Evolutionary conservation across 2,329 filamentous ascomycete species (phyloP).

Genomic region (Paramyrothecium sp.): DNA sequence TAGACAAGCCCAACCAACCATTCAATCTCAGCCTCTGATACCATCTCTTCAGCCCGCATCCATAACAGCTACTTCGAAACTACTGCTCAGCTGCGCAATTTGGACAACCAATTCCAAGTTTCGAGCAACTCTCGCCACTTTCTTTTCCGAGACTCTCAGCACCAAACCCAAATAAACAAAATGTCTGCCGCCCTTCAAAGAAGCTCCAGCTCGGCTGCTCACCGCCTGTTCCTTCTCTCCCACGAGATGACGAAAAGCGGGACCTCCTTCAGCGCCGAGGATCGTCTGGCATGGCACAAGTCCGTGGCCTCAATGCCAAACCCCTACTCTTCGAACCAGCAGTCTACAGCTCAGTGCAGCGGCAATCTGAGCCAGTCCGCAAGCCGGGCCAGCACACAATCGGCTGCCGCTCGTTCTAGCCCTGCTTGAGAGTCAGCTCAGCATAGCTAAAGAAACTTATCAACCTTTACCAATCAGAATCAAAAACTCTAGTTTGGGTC

Average conservation of each 20-base stretch:
- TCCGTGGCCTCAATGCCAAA: neutral
- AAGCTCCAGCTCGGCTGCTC: neutral
- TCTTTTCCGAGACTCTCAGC: neutral
- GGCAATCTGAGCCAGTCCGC: neutral
- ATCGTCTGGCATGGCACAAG: conserved; percentile 1
- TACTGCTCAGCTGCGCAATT: neutral
- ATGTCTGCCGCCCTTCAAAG: neutral
- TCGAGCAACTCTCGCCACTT: neutral
- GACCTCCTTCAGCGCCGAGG: neutral
- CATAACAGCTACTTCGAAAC: neutral
- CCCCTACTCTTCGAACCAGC: neutral
- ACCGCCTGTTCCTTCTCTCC: conserved; percentile 1
- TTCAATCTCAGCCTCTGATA: neutral
- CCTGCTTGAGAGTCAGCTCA: no score
- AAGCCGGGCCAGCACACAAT: neutral
- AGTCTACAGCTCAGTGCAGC: neutral
- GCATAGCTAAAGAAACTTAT: no score
- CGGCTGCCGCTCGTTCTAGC: no score
- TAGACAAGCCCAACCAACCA: neutral
- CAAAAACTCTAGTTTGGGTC: no score
- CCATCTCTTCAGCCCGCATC: neutral
- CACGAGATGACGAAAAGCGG: neutral
- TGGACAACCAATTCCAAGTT: neutral
- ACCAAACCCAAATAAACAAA: neutral
- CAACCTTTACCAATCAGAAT: no score